Conservation (phyloP, 352 stramenopile genomes). For the Thraustotheca clavata region DNA sequence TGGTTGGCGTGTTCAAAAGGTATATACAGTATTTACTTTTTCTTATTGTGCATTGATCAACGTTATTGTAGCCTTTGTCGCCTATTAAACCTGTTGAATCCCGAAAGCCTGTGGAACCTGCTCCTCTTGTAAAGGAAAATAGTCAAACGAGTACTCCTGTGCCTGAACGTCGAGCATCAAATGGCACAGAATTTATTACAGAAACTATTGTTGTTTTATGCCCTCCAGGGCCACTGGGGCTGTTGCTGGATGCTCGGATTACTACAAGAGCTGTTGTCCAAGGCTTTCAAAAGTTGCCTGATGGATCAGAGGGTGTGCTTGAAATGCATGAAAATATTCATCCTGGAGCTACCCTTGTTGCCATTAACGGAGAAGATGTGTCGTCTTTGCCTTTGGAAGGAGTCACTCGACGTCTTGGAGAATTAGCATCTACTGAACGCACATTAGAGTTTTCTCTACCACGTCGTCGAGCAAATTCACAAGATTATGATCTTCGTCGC, state of each 20-base stretch:
- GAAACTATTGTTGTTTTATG: constrained; percentile 2
- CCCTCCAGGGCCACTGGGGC: constrained; percentile 41
- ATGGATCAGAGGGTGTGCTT: constrained; percentile 37
- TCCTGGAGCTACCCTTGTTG: constrained; percentile 39
- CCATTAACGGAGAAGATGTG: constrained; percentile 58
- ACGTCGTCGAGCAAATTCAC: constrained; percentile 26
- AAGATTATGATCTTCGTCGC: constrained; percentile 44
- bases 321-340: constrained; percentile 36
- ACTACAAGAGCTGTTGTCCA: constrained; percentile 37
- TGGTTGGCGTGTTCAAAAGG: constrained; percentile 6
- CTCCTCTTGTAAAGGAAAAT: not conserved
- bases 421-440: constrained; percentile 27
- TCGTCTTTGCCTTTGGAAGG: constrained; percentile 31
- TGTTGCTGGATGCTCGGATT: constrained; percentile 40
- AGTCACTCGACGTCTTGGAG: constrained; percentile 36
- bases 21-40: too few species aligned
- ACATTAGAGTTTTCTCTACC: constrained; percentile 42
- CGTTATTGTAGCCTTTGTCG: not conserved
- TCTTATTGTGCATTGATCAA: not conserved
- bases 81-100: not conserved
- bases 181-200: not conserved
- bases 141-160: not conserved
- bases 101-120: not conserved
- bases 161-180: not conserved
- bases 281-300: constrained; percentile 49